These are phyloP conservation scores for Rubia balearica DNA, from an alignment of 305 asterid genomes.

Conservation along the genomic window DNA sequence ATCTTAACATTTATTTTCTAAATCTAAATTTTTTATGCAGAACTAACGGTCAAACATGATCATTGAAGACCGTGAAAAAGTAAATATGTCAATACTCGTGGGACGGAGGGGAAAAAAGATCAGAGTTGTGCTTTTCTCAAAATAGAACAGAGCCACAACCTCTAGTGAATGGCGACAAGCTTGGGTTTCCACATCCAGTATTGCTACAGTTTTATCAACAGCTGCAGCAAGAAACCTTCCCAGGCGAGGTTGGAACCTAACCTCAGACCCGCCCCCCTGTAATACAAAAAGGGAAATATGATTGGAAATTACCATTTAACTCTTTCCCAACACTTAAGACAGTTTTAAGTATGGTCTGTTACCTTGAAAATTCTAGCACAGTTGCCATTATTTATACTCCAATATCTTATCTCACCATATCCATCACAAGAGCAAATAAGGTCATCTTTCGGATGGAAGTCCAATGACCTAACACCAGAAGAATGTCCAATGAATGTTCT, in stretches of 20 bases:
- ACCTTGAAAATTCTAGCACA: constrained; percentile 79
- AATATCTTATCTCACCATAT: constrained; percentile 88
- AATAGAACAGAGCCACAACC: constrained; percentile 29
- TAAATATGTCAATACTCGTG: too few species aligned
- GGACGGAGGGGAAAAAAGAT: neutral
- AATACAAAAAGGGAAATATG: constrained; percentile 18
- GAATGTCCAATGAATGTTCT: constrained; percentile 92
- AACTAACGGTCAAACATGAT: too few species aligned
- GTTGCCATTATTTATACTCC: constrained; percentile 81
- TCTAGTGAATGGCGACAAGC: constrained; percentile 71
- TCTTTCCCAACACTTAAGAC: neutral
- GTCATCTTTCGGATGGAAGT: constrained; percentile 95
- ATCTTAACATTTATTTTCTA: too few species aligned
- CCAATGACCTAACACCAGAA: constrained; percentile 81
- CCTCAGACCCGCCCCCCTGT: constrained; percentile 81
- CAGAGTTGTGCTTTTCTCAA: neutral
- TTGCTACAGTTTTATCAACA: constrained; percentile 76
- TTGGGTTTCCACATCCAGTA: constrained; percentile 76
- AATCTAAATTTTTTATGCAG: too few species aligned
- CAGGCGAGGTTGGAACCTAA: constrained; percentile 90
- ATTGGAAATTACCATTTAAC: neutral
- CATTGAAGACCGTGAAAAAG: too few species aligned
- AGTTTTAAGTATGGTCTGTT: constrained; percentile 7
- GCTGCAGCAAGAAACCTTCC: constrained; percentile 97
- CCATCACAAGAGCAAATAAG: constrained; percentile 91